Base-by-base conservation (phyloP, 2,329 filamentous ascomycete species). In the Arachnomyces sp. region DNA sequence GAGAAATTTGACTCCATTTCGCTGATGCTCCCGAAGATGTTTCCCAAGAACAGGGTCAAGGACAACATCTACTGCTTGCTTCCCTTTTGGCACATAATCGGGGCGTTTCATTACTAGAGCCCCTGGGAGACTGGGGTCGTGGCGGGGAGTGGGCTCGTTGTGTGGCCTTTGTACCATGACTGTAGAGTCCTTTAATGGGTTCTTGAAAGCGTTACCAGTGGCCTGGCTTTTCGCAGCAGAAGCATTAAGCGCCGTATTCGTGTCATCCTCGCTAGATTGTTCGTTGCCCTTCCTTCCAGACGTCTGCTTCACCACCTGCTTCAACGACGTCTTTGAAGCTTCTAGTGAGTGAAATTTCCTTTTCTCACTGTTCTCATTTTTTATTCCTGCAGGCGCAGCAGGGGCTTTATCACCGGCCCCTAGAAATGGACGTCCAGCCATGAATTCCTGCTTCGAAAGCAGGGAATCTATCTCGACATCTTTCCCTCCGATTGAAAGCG, bases 61-160 rank as follows among this genome's bases (percentile, higher is more conserved):
- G 0, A 85, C 81, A 2, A 86, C 81, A 57, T 85, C 82, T 1
- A 85, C 80, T 36, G 83, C 67, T 38, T 77, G 73, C 53, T 79
- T 82, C 1, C 78, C 80, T 43, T 71, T 72, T 0, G 77, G 74
- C 34, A 68, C 69, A 9, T 62, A 58, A 15, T 56, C 63, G 2
- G 77, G 79, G 20, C 78, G 66, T 52, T 74, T 77, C 81, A 86
- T 84, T 4, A 85, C 71, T 18, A 85, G 58, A 1, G 81, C 79
- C 32, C 73, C 74, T 4, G 71, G 65, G 3, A 69, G 68, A 25
- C 63, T 67, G 0, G 79, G 78, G 52, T 83, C 76, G 59, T 85
- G 79, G 20, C 81, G 75, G n/a, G 82, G 77, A 16, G 68, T 67
- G 3, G 79, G 75, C 25, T 63, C 65, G 14, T 59, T 59, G 32